Evolutionary conservation across 2,329 filamentous ascomycete species (phyloP).

Genomic region (Cercospora sp.): DNA sequence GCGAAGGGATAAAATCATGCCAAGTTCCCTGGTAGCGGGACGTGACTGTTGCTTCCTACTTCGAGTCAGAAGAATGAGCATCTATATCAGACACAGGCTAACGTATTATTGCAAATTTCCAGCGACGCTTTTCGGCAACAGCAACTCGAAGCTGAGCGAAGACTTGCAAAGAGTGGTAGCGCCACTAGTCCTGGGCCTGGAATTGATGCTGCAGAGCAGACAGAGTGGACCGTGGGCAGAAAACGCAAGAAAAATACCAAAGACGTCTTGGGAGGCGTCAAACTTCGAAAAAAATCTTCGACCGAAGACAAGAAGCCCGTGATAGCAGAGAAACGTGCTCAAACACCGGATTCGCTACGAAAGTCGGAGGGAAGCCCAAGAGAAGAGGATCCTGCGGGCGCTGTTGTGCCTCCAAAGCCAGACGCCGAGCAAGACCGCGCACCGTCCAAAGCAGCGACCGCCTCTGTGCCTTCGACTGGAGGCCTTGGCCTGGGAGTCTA

Average conservation of each 20-base stretch:
- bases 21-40: not conserved
- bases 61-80: not conserved
- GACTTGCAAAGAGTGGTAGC: conserved; percentile 33
- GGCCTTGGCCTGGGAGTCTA: conserved; percentile 45
- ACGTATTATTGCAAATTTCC: not conserved
- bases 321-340: conserved; percentile 18
- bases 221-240: conserved; percentile 26
- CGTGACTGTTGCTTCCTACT: not conserved
- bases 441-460: conserved; percentile 14
- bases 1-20: not conserved
- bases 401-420: not conserved
- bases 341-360: not conserved
- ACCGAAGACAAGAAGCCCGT: conserved; percentile 4
- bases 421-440: not conserved
- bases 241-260: conserved; percentile 44
- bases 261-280: conserved; percentile 46
- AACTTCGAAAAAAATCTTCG: conserved; percentile 45
- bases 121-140: conserved; percentile 58
- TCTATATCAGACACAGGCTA: not conserved
- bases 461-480: conserved; percentile 6
- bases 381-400: not conserved
- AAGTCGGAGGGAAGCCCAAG: not conserved
- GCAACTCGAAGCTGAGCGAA: conserved; percentile 59
- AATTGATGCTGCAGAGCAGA: conserved; percentile 48
- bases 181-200: conserved; percentile 41